These are phyloP conservation scores for Epichloe coenophiala DNA, from an alignment of 2,329 filamentous ascomycete genomes.

Conservation along the genomic window DNA sequence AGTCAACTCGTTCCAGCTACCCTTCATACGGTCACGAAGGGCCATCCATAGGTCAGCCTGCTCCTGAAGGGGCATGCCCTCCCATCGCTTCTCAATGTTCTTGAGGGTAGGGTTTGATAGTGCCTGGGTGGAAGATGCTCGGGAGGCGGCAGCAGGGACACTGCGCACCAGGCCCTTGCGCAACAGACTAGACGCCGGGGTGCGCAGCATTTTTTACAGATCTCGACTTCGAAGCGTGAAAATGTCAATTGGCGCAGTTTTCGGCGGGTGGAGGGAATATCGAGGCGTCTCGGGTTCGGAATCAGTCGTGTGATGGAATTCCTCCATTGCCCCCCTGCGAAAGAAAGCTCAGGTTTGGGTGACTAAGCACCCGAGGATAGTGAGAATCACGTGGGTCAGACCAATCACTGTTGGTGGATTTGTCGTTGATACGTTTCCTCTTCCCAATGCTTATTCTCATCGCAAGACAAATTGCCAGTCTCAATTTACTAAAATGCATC, in stretches of 20 bases:
- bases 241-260: constrained; percentile 22
- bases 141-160: constrained; percentile 31
- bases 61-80: constrained; percentile 93
- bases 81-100: constrained; percentile 99
- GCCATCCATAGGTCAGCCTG: constrained; percentile 99
- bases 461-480: no score
- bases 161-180: constrained; percentile 33
- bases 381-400: neutral
- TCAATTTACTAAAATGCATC: neutral
- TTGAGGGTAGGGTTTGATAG: constrained; percentile 96
- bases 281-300: constrained; percentile 13
- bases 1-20: constrained; percentile 89
- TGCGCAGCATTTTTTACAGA: constrained; percentile 38
- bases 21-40: constrained; percentile 96
- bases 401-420: neutral
- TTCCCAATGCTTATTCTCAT: neutral
- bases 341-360: constrained; percentile 13
- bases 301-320: constrained; percentile 16
- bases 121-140: constrained; percentile 63
- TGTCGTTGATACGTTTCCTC: neutral
- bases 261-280: constrained; percentile 7
- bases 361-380: constrained; percentile 7
- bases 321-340: constrained; percentile 1
- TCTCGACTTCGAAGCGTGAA: constrained; percentile 8
- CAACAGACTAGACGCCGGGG: constrained; percentile 37